Base-by-base conservation (phyloP, 768 basidiomycete genomes). In the Leccinellum luteum region DNA sequence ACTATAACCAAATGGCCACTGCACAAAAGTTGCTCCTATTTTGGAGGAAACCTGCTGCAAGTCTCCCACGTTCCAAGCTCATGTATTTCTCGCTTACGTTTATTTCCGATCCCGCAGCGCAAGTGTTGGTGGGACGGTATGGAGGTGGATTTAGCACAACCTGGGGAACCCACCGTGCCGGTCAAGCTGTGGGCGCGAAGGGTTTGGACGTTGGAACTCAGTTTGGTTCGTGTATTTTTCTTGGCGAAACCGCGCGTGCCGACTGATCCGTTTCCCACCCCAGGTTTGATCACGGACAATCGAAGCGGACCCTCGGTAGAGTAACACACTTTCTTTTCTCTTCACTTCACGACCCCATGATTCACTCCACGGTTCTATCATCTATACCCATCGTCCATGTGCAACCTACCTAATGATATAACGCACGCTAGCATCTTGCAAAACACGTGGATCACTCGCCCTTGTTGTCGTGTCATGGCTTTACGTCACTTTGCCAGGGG, bases 101-200 rank as follows among this genome's bases (percentile, higher is more conserved):
- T 32, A n/a, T 41, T 41, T 41, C 30, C 30, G 3, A 21, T n/a
- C 34, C n/a, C 31, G 14, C 62, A 98, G 95, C 81, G 97, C 43
- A 98, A 99, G 78, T 98, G 96, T 75, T 99, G 97, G 97, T 99
- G 97, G 97, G 97, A 99, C 65, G 96, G 96, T 12, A 79, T 94
- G 38, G 94, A 96, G 62, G 85, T 96, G 19, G 91, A 97, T 54
- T 69, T 98, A 44, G 84, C 89, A 8, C 78, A 81, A 4, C 70
- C 77, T 1, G 84, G 77, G 4, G 80, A 79, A 35, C 74, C 83
- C 51, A 67, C 80, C 9, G 77, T 81, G 65, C 76, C 73, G 10
- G 83, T 95, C 64, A 98, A 98, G 74, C 81, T 99, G 48, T 98
- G 97, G 96, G 94, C 96, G 19, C 83, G 97, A 57, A 79, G 97